phyloP scores from a whole-genome alignment of 148 eudicot genomes.

The Vaccinium darrowii region DNA sequence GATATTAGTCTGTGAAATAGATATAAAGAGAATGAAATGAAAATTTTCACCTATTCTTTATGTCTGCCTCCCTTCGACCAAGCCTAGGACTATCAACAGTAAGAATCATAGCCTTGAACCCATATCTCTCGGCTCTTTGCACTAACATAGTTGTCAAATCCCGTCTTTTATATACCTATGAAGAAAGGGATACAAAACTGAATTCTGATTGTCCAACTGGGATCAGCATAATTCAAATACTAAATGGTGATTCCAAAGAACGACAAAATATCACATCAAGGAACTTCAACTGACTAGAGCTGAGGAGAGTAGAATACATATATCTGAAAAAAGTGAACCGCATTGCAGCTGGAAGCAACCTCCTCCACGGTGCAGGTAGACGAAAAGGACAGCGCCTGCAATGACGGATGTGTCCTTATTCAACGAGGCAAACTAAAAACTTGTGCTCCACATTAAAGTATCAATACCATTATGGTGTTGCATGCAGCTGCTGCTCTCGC shows the following conservation, averaged over 20 bases:
- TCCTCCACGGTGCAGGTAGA: constrained; percentile 20
- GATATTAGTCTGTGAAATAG: background rate
- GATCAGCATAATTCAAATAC: too few relatives aligned
- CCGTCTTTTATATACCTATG: constrained; percentile 63
- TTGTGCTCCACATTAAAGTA: background rate
- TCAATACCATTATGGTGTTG: constrained; percentile 61
- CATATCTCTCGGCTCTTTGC: constrained; percentile 70
- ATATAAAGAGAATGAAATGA: background rate
- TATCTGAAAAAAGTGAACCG: constrained; percentile 74
- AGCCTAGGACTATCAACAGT: constrained; percentile 78
- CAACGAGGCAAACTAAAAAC: background rate
- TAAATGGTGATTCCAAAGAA: background rate
- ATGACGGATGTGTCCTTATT: background rate
- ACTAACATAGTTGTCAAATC: constrained; percentile 54
- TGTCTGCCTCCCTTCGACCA: constrained; percentile 79
- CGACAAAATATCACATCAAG: too few relatives aligned
- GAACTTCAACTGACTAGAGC: background rate
- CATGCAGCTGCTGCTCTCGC: constrained; percentile 79
- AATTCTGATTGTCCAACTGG: too few relatives aligned
- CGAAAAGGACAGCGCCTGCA: constrained; percentile 57
- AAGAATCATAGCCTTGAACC: constrained; percentile 70
- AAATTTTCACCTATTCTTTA: constrained; percentile 66
- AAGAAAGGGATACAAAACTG: background rate
- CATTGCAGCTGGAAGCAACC: constrained; percentile 70
- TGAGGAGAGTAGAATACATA: constrained; percentile 37